A percentile compares a stretch with the other conserved stretches of the same genome.
phyloP scores from a whole-genome alignment of 2,329 filamentous ascomycete genomes.

The Fusarium udum region DNA sequence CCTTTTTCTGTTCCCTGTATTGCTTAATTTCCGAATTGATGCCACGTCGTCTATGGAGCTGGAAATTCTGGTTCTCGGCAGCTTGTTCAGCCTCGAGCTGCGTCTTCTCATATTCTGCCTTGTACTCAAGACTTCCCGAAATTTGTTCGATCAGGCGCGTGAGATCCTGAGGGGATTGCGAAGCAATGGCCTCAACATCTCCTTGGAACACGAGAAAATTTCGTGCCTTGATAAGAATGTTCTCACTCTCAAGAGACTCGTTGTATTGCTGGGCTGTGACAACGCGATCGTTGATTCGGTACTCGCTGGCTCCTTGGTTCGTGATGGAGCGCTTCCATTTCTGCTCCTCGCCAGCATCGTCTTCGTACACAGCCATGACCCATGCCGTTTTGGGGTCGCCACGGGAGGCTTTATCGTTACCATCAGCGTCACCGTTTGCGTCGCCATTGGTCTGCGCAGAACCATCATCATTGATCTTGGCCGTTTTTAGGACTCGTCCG shows the following conservation, averaged over 20 bases:
- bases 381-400: slow-evolving; percentile 93
- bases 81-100: slow-evolving; percentile 88
- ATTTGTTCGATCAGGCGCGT: slow-evolving; percentile 97
- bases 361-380: slow-evolving; percentile 99
- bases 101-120: slow-evolving; percentile 90
- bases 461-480: slow-evolving; percentile 91
- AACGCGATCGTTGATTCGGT: slow-evolving; percentile 91
- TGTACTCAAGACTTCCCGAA: slow-evolving; percentile 93
- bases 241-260: slow-evolving; percentile 88
- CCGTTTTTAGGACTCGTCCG: slow-evolving; percentile 89
- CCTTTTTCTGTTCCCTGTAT: slow-evolving; percentile 95
- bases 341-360: slow-evolving; percentile 94
- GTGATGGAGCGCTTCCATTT: slow-evolving; percentile 97
- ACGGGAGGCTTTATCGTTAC: slow-evolving; percentile 72
- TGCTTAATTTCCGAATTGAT: slow-evolving; percentile 99
- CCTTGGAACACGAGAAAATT: slow-evolving; percentile 99
- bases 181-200: slow-evolving; percentile 95
- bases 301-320: slow-evolving; percentile 87
- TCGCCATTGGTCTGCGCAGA: slow-evolving; percentile 73
- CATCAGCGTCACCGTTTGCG: slow-evolving; percentile 68
- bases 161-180: slow-evolving; percentile 92
- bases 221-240: slow-evolving; percentile 96
- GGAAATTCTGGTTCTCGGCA: slow-evolving; percentile 86
- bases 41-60: slow-evolving; percentile 86
- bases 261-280: slow-evolving; percentile 95